Evolutionary conservation across 306 rosid species (phyloP), one percentile per base, ranked within the genome.

Genomic region (Vachellia collinsii): DNA sequence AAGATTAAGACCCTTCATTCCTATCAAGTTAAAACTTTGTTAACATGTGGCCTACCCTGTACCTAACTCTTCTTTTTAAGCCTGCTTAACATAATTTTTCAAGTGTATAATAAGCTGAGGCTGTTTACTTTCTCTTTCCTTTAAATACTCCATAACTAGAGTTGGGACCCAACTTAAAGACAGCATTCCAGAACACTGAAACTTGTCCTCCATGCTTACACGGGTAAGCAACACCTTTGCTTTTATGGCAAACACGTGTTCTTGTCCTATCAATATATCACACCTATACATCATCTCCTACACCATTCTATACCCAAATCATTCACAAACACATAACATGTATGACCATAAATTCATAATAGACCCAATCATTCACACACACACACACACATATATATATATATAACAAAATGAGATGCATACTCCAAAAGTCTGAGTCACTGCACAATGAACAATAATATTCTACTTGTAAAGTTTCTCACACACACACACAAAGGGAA

Each of bases 391-490:
- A 54, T 13, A 48, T 14, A 48, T 11, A 53, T 4, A 5, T 14
- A 53, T 6, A 19, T 53, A 54, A 3, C 8, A 66, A 25, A 77
- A 53, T 65, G 79, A 68, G 65, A 64, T 75, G 75, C 84, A 84
- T 39, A 51, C 80, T 56, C 83, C 50, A 76, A 72, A 65, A 39
- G 86, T 75, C 75, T 23, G 1, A 78, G 78, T 79, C 84, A 82
- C 83, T 61, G 58, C 66, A 82, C 29, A 75, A 84, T 81, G 84
- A 79, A 56, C 63, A n/a, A 87, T 82, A 58, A 19, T 76, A 87
- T 76, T 79, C 78, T 79, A 76, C 84, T 79, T 11, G 9, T 9
- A 56, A 74, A 72, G 88, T 59, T 37, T 75, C 82, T 66, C 74
- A 59, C 85, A 84, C 38, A 29, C 65, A 82, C 78, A 75, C 70